Percentiles rank a stretch among this genome's conserved stretches.
Conservation (phyloP, 345 rosid genomes). For the Pistacia integerrima region DNA sequence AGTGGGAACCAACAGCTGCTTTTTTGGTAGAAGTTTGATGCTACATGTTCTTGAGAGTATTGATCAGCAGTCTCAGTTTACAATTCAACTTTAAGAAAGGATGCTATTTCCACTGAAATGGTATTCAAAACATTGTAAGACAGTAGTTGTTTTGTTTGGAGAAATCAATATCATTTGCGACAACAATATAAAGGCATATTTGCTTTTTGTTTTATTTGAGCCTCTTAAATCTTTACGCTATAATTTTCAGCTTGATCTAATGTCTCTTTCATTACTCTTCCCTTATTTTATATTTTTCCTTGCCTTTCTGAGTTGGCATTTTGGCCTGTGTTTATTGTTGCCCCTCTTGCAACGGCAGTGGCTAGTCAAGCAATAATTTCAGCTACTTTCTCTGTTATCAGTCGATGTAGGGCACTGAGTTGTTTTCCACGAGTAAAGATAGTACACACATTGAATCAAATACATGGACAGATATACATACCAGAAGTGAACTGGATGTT, state of each 20-base stretch:
- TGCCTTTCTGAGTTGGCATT: constrained; percentile 22
- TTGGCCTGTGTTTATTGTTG: constrained; percentile 38
- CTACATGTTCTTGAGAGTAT: not conserved
- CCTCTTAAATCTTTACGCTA: no score
- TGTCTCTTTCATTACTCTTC: not conserved
- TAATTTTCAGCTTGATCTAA: not conserved
- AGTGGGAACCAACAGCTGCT: not conserved
- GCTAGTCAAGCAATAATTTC: constrained; percentile 42
- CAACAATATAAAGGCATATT: not conserved
- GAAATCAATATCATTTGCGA: not conserved
- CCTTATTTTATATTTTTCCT: not conserved
- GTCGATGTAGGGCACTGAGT: constrained; percentile 32
- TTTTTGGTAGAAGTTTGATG: not conserved
- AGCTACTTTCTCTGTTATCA: constrained; percentile 33
- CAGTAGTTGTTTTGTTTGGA: not conserved
- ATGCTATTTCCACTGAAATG: not conserved
- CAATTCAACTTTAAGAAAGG: not conserved
- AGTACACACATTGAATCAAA: constrained; percentile 34
- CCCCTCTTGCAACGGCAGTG: constrained; percentile 31
- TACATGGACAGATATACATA: constrained; percentile 39
- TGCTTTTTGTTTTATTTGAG: not conserved
- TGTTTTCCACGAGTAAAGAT: constrained; percentile 35
- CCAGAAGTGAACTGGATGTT: constrained; percentile 39
- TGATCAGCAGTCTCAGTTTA: not conserved
- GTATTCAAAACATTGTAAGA: not conserved